Base-by-base conservation (phyloP, 257 asterid species). In the Thymus mandschuricus region DNA sequence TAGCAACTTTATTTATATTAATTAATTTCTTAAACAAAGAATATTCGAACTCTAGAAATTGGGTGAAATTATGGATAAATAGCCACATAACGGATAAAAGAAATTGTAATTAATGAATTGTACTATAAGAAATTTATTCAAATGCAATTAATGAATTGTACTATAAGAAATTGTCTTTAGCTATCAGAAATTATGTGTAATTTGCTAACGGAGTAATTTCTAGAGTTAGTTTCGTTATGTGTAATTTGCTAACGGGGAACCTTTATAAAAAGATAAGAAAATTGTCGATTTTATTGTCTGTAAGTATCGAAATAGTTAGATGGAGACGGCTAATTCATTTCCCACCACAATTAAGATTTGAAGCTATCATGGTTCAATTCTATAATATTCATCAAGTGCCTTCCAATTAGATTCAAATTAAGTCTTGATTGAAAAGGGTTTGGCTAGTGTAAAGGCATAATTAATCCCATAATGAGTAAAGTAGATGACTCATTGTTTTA, bases 401-500 rank as follows among this genome's bases (percentile, higher is more conserved):
- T 62, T 41, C 52, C 68, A 21, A 21, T 62, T 27, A 62, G 68
- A 62, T 27, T 13, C 52, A 43, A 8, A 62, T 40, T 43, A 28
- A 40, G 3, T 68, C 28, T 54, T 12, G n/a, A 38, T 34, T 28
- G 12, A 40, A 68, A 73, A 3, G 40, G 54, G 11, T 27, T 55
- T 43, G 38, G 49, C 30, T 64, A 34, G 48, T 64, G 15, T 34
- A 15, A 12, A 34, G 34, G 58, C 44, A 58, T 33, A 50, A 35
- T 40, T 57, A 48, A 62, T 49, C 66, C 66, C 27, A 45, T n/a
- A 9, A 15, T 63, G 69, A 8, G 63, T 35, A 46, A 74, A 29
- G 54, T 10, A 44, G 62, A 59, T 68, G 61, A 66, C 63, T 66
- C 72, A 15, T 58, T 30, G 33, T 34, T 65, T 56, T 66, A 45